These are phyloP conservation scores for Colletotrichum nymphaeae DNA, from an alignment of 2,329 filamentous ascomycete genomes.

Conservation along the genomic window DNA sequence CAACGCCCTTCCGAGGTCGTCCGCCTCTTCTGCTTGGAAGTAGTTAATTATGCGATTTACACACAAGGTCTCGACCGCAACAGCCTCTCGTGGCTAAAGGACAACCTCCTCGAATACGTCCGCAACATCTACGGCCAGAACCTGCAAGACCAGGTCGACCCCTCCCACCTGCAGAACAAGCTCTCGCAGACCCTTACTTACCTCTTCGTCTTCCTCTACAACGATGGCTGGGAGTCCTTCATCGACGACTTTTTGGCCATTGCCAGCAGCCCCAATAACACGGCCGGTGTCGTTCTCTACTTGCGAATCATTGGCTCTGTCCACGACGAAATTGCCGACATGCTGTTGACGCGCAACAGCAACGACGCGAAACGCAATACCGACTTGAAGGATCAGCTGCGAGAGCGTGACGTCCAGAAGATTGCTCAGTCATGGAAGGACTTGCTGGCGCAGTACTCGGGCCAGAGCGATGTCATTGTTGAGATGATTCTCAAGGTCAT, in stretches of 20 bases:
- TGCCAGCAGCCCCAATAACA: constrained; percentile 71
- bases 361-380: constrained; percentile 87
- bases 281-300: constrained; percentile 83
- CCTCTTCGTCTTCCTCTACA: constrained; percentile 89
- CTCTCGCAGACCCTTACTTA: constrained; percentile 95
- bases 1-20: constrained; percentile 85
- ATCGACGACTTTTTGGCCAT: constrained; percentile 89
- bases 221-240: constrained; percentile 87
- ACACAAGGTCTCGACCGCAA: constrained; percentile 79
- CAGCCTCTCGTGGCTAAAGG: constrained; percentile 80
- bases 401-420: constrained; percentile 87
- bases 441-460: constrained; percentile 82
- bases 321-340: constrained; percentile 97
- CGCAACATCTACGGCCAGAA: constrained; percentile 77
- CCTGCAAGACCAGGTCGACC: constrained; percentile 71
- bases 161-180: constrained; percentile 89
- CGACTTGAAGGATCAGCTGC: constrained; percentile 89
- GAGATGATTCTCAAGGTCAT: constrained; percentile 93
- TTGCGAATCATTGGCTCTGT: constrained; percentile 89
- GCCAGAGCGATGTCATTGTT: constrained; percentile 77
- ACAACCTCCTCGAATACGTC: constrained; percentile 85
- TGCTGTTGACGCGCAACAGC: constrained; percentile 82
- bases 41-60: constrained; percentile 92
- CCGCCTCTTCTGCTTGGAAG: constrained; percentile 88
- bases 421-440: constrained; percentile 93